Conservation (phyloP, 2,329 filamentous ascomycete species). For the Aspergillus luchuensis region DNA sequence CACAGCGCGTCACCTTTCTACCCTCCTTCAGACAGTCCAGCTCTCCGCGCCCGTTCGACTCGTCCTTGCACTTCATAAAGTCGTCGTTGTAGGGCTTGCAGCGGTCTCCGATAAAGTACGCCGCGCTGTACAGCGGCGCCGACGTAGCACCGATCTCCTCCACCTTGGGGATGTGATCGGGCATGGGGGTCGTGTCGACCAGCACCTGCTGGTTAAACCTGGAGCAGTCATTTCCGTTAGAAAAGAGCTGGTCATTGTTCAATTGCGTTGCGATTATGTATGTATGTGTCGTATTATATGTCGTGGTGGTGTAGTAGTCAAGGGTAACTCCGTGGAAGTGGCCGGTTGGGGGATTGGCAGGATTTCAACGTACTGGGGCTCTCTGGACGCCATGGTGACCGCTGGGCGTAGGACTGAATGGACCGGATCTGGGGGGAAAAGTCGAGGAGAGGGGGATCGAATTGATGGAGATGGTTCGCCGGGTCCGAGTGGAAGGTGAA, state of each 20-base stretch:
- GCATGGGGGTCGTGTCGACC: slow-evolving; percentile 94
- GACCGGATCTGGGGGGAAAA: slow-evolving; percentile 3
- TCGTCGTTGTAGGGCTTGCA: slow-evolving; percentile 97
- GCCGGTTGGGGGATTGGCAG: background rate
- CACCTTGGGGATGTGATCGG: slow-evolving; percentile 86
- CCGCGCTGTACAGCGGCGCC: slow-evolving; percentile 84
- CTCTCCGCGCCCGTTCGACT: slow-evolving; percentile 87
- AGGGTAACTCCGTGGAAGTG: background rate
- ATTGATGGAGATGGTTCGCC: slow-evolving; percentile 21
- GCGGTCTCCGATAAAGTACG: slow-evolving; percentile 95
- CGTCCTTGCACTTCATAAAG: slow-evolving; percentile 99
- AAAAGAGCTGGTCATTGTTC: too few relatives aligned
- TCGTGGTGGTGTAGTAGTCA: background rate
- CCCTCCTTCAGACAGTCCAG: slow-evolving; percentile 95
- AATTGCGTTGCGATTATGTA: background rate
- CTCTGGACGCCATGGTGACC: slow-evolving; percentile 25
- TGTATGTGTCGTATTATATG: background rate
- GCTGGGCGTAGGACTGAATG: slow-evolving; percentile 6
- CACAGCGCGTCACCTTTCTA: slow-evolving; percentile 93
- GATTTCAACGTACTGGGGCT: slow-evolving; percentile 21
- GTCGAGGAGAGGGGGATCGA: background rate
- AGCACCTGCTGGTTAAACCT: slow-evolving; percentile 95
- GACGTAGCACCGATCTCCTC: slow-evolving; percentile 91
- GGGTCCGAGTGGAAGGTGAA: slow-evolving; percentile 33
- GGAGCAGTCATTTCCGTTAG: slow-evolving; percentile 17